A percentile compares a stretch with the other conserved stretches of the same genome.
phyloP scores from a whole-genome alignment of 2,329 filamentous ascomycete genomes.

The Pseudogymnoascus sp. region DNA sequence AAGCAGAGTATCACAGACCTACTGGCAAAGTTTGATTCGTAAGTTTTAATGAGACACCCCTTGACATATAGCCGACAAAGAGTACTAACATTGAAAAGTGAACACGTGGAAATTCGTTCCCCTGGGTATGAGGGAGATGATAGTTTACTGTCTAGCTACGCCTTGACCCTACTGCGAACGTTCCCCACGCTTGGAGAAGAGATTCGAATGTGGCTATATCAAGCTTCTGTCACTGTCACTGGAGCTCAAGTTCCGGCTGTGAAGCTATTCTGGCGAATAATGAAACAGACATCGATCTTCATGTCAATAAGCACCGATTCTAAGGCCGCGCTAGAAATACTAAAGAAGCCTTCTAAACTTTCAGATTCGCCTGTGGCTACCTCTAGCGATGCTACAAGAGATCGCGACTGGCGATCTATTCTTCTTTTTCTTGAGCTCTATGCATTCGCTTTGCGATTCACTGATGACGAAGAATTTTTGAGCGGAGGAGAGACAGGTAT shows the following conservation, averaged over 20 bases:
- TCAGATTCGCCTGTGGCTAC: background rate
- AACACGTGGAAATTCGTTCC: constrained; percentile 17
- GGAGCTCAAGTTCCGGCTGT: constrained; percentile 51
- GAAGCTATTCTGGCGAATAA: constrained; percentile 75
- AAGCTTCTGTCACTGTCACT: constrained; percentile 42
- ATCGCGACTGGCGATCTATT: constrained; percentile 73
- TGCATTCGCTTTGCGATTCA: constrained; percentile 82
- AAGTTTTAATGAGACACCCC: background rate
- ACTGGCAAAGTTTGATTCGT: constrained; percentile 24
- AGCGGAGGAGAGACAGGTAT: constrained; percentile 40
- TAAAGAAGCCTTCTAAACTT: constrained; percentile 18
- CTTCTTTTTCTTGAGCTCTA: constrained; percentile 91
- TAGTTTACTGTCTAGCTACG: constrained; percentile 74
- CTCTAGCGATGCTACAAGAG: constrained; percentile 16
- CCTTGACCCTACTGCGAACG: constrained; percentile 73
- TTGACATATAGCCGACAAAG: background rate
- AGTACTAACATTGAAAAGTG: constrained; percentile 18
- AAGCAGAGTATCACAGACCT: constrained; percentile 59
- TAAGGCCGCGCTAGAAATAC: constrained; percentile 46
- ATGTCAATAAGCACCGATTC: constrained; percentile 46
- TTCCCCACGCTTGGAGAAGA: constrained; percentile 78
- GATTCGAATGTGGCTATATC: constrained; percentile 88
- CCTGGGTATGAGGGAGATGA: constrained; percentile 40
- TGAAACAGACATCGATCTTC: constrained; percentile 49
- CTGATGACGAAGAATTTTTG: constrained; percentile 95